Conservation (phyloP, 2,329 filamentous ascomycete species). For the Colletotrichum sp. region DNA sequence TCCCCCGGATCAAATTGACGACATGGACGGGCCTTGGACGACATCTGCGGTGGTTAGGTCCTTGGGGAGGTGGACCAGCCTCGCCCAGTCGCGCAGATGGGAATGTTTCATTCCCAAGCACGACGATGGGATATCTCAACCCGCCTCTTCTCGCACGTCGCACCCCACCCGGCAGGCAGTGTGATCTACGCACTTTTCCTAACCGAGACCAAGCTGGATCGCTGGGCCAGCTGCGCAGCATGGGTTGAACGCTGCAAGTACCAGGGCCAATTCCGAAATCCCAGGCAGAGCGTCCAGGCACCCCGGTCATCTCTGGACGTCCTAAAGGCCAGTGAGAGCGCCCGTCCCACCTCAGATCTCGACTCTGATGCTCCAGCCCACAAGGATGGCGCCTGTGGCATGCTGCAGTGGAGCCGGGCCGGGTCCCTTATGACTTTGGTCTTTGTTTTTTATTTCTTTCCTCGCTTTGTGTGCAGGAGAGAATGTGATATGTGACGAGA, state of each 20-base stretch:
- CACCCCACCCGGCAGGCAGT: conserved; percentile 7
- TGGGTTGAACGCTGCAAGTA: not conserved
- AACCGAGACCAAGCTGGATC: conserved; percentile 16
- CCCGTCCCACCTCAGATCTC: not conserved
- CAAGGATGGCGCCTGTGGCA: not conserved
- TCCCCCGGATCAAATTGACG: not conserved
- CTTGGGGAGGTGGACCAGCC: conserved; percentile 6
- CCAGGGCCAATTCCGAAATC: conserved; percentile 1
- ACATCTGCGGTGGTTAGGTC: not conserved
- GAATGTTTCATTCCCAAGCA: conserved; percentile 20
- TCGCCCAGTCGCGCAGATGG: conserved; percentile 13
- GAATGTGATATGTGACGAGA: conserved; percentile 10
- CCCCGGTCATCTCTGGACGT: not conserved
- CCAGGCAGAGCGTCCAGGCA: not conserved
- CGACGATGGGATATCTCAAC: conserved; percentile 13
- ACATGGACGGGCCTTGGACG: not conserved
- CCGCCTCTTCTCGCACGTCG: not conserved
- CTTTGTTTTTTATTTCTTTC: conserved; percentile 2
- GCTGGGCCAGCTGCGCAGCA: conserved; percentile 9
- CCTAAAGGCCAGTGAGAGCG: not conserved
- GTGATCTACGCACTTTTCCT: conserved; percentile 18
- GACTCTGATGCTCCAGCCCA: not conserved
- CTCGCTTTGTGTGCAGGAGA: not conserved
- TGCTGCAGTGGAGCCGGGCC: not conserved
- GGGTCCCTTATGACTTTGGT: not conserved